phyloP scores from a whole-genome alignment of 305 asterid species.

The Salvia sclarea region DNA sequence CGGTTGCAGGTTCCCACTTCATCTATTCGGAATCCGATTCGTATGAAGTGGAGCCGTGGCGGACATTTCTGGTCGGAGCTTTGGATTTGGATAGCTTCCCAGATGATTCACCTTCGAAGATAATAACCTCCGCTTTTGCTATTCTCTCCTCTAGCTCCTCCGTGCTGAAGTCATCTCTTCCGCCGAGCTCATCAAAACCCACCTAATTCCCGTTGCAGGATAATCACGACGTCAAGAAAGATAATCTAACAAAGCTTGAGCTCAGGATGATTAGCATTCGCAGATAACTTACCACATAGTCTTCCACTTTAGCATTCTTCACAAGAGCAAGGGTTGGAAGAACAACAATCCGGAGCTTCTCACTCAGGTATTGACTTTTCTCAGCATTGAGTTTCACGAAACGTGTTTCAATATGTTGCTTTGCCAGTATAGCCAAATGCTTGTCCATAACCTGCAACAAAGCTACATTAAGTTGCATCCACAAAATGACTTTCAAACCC shows the following conservation, averaged over 20 bases:
- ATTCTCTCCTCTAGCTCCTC: conserved; percentile 87
- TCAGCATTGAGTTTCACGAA: conserved; percentile 91
- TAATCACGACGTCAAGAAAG: conserved; percentile 14
- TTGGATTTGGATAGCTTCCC: conserved; percentile 50
- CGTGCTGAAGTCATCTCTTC: conserved; percentile 81
- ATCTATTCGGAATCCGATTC: conserved; percentile 70
- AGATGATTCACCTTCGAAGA: conserved; percentile 73
- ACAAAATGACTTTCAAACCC: conserved; percentile 7
- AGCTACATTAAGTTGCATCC: conserved; percentile 6
- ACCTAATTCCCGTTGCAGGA: conserved; percentile 48
- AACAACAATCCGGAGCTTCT: conserved; percentile 81
- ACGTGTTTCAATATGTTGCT: conserved; percentile 89
- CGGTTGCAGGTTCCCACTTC: conserved; percentile 4
- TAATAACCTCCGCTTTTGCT: conserved; percentile 69
- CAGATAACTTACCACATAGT: conserved; percentile 72
- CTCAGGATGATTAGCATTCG: not conserved
- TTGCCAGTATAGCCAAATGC: conserved; percentile 80
- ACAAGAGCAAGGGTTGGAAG: conserved; percentile 93
- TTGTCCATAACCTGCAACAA: conserved; percentile 85
- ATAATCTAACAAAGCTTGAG: not conserved
- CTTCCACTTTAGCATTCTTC: conserved; percentile 91
- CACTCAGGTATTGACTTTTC: conserved; percentile 84
- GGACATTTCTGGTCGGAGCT: conserved; percentile 62
- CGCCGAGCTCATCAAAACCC: conserved; percentile 96
- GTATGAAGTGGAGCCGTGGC: conserved; percentile 69